Conservation (phyloP, 805 yeast species). For the Kodamaea nitidulidarum region DNA sequence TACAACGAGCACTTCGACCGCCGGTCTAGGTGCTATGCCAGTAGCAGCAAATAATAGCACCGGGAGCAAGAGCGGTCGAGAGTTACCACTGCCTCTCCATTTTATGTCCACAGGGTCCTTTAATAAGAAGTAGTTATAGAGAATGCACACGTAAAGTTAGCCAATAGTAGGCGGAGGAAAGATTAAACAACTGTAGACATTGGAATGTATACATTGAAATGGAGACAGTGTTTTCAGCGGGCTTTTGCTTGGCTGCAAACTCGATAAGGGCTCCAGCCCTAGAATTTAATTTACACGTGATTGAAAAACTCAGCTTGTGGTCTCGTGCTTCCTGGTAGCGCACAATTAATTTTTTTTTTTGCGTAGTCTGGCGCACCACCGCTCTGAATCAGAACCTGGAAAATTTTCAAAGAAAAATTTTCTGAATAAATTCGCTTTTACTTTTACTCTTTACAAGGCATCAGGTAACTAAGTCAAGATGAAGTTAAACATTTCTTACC, state of each 20-base stretch:
- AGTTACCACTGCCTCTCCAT: slow-evolving; percentile 21
- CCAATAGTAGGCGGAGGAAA: neutral
- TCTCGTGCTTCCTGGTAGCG: slow-evolving; percentile 7
- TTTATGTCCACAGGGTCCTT: slow-evolving; percentile 14
- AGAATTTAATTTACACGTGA: slow-evolving; percentile 4
- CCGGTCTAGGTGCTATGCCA: slow-evolving; percentile 13
- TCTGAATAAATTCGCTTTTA: slow-evolving; percentile 14
- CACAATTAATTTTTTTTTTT: slow-evolving; percentile 3
- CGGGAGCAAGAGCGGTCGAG: slow-evolving; percentile 8
- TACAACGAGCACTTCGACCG: slow-evolving; percentile 16
- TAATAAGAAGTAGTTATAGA: slow-evolving; percentile 8
- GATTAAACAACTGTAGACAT: neutral
- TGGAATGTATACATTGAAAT: no score
- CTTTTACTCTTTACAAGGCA: slow-evolving; percentile 24
- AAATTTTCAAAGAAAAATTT: slow-evolving; percentile 10
- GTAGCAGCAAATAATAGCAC: slow-evolving; percentile 10
- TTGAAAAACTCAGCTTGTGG: neutral
- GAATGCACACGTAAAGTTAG: no score
- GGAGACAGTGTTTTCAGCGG: no score
- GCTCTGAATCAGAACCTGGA: slow-evolving; percentile 6
- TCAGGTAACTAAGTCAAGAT: slow-evolving; percentile 37
- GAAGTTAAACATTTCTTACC: slow-evolving; percentile 98
- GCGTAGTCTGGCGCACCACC: neutral
- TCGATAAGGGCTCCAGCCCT: slow-evolving; percentile 9
- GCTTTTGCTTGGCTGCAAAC: no score